Evolutionary conservation across 1,284 basidiomycete species (phyloP).

Genomic region (Fomes fomentarius): DNA sequence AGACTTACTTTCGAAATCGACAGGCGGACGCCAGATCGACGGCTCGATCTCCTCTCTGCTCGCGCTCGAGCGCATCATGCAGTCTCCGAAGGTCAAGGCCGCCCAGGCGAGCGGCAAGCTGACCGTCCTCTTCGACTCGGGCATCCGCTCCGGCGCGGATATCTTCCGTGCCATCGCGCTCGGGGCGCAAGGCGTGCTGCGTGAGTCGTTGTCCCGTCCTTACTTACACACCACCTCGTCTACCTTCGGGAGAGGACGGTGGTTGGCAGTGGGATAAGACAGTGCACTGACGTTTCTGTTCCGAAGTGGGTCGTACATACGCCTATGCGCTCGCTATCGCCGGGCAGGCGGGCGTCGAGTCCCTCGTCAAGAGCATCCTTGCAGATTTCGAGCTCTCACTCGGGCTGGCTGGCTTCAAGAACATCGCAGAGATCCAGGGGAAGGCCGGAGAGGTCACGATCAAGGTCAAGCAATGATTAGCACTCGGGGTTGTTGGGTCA

Average conservation of each 20-base stretch:
- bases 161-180: slow-evolving; percentile 79
- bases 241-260: no score
- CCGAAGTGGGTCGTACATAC: slow-evolving; percentile 48
- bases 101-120: slow-evolving; percentile 62
- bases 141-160: slow-evolving; percentile 77
- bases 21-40: slow-evolving; percentile 82
- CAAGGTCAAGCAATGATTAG: slow-evolving; percentile 55
- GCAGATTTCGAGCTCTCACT: slow-evolving; percentile 60
- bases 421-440: slow-evolving; percentile 38
- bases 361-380: slow-evolving; percentile 51
- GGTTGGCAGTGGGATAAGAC: no score
- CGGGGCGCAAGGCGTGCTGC: slow-evolving; percentile 68
- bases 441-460: slow-evolving; percentile 60
- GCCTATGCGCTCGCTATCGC: slow-evolving; percentile 58
- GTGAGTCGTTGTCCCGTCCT: slow-evolving; percentile 62
- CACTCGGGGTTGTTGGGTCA: no score
- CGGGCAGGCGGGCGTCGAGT: slow-evolving; percentile 57
- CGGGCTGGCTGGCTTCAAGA: slow-evolving; percentile 46
- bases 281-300: no score
- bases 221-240: slow-evolving; percentile 30
- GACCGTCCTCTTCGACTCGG: slow-evolving; percentile 80
- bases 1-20: not conserved
- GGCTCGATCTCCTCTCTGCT: slow-evolving; percentile 75
- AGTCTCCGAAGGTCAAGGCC: slow-evolving; percentile 55
- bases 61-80: slow-evolving; percentile 65